Conservation (phyloP, 116 monocot species). For the Phalaenopsis hybrid region DNA sequence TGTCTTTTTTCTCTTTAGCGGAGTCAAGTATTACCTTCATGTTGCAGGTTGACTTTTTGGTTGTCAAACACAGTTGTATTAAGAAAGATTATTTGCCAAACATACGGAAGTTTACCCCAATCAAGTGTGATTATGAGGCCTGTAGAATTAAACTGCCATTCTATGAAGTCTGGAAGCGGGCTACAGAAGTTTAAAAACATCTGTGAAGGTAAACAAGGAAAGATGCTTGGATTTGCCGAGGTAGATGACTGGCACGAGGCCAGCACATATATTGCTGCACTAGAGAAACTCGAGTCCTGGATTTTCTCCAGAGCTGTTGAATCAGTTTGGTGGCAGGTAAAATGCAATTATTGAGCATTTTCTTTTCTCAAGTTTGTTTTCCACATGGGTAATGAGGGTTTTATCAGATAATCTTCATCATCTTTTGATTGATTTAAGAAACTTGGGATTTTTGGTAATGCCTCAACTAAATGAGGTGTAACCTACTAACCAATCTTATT, state of each 20-base stretch:
- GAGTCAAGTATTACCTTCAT: background rate
- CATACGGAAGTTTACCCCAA: constrained; percentile 42
- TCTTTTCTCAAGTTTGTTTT: background rate
- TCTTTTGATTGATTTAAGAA: background rate
- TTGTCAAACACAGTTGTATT: constrained; percentile 85
- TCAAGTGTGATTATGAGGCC: constrained; percentile 21
- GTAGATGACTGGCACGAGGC: constrained; percentile 82
- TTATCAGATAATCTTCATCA: background rate
- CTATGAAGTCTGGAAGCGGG: constrained; percentile 25
- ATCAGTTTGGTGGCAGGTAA: constrained; percentile 99
- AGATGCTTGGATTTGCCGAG: constrained; percentile 26
- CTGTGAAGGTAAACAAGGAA: constrained; percentile 23
- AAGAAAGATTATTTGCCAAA: constrained; percentile 73
- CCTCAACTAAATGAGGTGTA: background rate
- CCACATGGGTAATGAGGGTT: background rate
- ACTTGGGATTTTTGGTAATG: background rate
- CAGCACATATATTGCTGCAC: constrained; percentile 50
- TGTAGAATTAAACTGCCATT: background rate
- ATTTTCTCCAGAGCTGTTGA: constrained; percentile 87
- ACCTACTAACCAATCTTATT: background rate
- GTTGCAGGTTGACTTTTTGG: constrained; percentile 92
- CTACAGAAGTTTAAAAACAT: constrained; percentile 28
- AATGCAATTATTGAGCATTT: background rate
- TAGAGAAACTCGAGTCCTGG: constrained; percentile 92
- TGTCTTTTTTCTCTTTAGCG: constrained; percentile 1